Conservation (phyloP, 208 protist species). For the Leishmania turanica region DNA sequence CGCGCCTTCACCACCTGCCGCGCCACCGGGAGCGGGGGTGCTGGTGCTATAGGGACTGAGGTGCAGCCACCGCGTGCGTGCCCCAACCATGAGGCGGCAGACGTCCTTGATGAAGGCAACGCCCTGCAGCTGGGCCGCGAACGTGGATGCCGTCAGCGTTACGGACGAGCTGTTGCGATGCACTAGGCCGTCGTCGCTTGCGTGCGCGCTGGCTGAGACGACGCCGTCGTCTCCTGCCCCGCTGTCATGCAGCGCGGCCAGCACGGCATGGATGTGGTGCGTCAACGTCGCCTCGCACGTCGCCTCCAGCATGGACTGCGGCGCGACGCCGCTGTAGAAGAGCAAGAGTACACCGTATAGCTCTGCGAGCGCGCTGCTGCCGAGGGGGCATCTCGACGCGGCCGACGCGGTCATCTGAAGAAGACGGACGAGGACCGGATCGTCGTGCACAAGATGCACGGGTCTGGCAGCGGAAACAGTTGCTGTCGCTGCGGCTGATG, state of each 20-base stretch:
- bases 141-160: conserved; percentile 11
- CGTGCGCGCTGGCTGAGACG: neutral
- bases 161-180: neutral
- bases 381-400: conserved; percentile 52
- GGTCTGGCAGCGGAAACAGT: neutral
- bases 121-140: conserved; percentile 54
- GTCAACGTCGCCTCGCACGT: conserved; percentile 68
- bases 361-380: conserved; percentile 41
- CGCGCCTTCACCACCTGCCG: neutral
- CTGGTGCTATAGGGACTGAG: conserved; percentile 11
- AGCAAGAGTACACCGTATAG: conserved; percentile 60
- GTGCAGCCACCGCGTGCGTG: conserved; percentile 31
- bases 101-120: conserved; percentile 70
- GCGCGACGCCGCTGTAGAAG: conserved; percentile 48
- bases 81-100: conserved; percentile 40
- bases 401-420: conserved; percentile 59
- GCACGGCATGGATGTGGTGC: conserved; percentile 49
- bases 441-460: conserved; percentile 40
- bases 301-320: conserved; percentile 64
- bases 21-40: neutral
- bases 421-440: conserved; percentile 61
- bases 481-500: neutral
- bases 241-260: conserved; percentile 33
- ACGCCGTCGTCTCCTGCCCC: neutral
- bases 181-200: neutral